Evolutionary conservation across 345 rosid species (phyloP).

Genomic region (Gynandropsis gynandra): DNA sequence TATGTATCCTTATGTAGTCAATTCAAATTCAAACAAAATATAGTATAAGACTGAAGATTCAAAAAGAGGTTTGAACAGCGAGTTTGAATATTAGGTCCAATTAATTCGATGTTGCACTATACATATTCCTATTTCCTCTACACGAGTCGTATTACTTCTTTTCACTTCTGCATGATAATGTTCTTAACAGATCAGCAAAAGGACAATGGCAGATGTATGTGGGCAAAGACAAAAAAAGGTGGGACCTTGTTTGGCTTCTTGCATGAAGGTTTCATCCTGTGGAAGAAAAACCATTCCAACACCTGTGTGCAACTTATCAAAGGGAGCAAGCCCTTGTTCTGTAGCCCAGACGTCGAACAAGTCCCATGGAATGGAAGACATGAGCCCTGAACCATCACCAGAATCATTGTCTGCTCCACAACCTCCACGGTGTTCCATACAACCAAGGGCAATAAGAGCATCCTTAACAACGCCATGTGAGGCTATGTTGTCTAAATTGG

Average conservation of each 20-base stretch:
- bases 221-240: constrained; percentile 6
- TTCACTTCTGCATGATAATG: neutral
- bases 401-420: constrained; percentile 99
- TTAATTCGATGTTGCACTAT: no score
- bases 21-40: no score
- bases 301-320: constrained; percentile 82
- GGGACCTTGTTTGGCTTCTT: constrained; percentile 86
- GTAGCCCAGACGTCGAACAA: constrained; percentile 71
- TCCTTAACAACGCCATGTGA: constrained; percentile 70
- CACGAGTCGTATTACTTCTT: no score
- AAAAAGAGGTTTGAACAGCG: no score
- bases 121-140: no score
- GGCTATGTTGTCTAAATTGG: constrained; percentile 84
- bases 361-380: constrained; percentile 98
- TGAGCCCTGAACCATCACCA: constrained; percentile 94
- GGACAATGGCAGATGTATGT: neutral
- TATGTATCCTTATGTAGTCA: no score
- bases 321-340: constrained; percentile 60
- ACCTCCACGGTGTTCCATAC: constrained; percentile 99
- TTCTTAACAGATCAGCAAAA: neutral
- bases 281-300: constrained; percentile 97
- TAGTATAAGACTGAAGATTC: no score
- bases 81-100: no score
- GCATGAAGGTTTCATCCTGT: constrained; percentile 44
- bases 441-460: constrained; percentile 88